Evolutionary conservation across 192 early-diverging fungal genomes (phyloP), one percentile per base, ranked within the genome.

Genomic region (Lunasporangiospora selenospora): DNA sequence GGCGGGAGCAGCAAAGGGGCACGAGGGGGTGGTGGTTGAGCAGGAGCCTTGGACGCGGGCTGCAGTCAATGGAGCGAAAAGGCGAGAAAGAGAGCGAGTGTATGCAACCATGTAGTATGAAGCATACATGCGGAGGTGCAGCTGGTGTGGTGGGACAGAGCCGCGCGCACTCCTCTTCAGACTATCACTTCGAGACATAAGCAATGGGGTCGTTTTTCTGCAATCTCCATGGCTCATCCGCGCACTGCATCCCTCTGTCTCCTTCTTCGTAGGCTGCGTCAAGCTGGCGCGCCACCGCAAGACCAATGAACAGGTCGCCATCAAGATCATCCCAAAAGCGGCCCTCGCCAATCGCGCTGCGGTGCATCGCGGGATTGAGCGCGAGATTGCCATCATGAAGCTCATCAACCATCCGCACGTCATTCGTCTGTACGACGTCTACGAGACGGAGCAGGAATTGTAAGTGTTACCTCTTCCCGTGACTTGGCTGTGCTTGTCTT

Each of bases 361-460:
- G 2, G 78, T 81, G 5, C 66, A 81, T 40, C 69, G 65, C 12
- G 81, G 80, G 2, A 81, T 81, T 29, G 78, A 80, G 46, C 78
- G 82, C 9, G 82, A 84, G 59, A 84, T 84, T 53, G 79, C 82
- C 11, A 75, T 84, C 29, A 84, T 81, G 80, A 81, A 81, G 52
- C 31, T 80, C 24, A 78, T 84, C 41, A 76, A 79, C 40, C 82
- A 84, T 49, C 82, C 82, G 3, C 78, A 81, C 63, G 81, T 84
- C 51, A 78, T 81, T 46, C 64, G 65, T 3, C 60, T 84, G 2
- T 67, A 78, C 36, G 80, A 84, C 53, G 82, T 84, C 37, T 79
- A 82, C 46, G 82, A 84, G 39, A 71, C 67, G 6, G 67, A 71
- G 15, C 66, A 71, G 33, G 67, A 71, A 37, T 48, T 71, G 59